A percentile compares a stretch with the other conserved stretches of the same genome.
These are phyloP conservation scores for Arthrobotrys iridis DNA, from an alignment of 2,329 filamentous ascomycete genomes.

Conservation along the genomic window DNA sequence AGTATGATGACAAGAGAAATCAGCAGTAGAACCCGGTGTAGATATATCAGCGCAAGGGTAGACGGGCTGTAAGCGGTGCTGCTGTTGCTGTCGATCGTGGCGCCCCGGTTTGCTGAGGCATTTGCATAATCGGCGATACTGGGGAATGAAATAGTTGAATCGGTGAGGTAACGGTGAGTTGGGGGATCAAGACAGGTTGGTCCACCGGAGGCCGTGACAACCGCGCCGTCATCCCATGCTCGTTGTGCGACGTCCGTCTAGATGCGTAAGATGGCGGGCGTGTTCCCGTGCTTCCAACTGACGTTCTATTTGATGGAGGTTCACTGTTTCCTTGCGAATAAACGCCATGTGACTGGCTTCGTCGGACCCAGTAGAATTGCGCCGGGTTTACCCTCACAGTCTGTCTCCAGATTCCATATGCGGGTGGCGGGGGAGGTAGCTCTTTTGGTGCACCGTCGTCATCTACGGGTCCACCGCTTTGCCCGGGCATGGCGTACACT, in stretches of 20 bases:
- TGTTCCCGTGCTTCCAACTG: slow-evolving; percentile 44
- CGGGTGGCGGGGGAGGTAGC: slow-evolving; percentile 69
- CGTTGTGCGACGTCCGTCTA: slow-evolving; percentile 36
- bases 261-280: slow-evolving; percentile 57
- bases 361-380: slow-evolving; percentile 57
- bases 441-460: slow-evolving; percentile 68
- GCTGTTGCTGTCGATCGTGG: neutral
- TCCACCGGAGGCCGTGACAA: slow-evolving; percentile 4
- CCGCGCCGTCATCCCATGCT: neutral
- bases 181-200: neutral
- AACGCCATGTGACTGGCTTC: slow-evolving; percentile 38
- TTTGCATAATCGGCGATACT: neutral
- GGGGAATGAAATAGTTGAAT: neutral
- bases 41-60: slow-evolving; percentile 26
- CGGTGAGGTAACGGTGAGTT: neutral
- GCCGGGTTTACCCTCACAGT: slow-evolving; percentile 58
- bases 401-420: slow-evolving; percentile 33
- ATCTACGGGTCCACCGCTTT: slow-evolving; percentile 70
- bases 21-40: neutral
- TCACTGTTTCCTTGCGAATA: slow-evolving; percentile 16
- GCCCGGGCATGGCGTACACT: slow-evolving; percentile 78
- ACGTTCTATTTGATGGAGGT: slow-evolving; percentile 16
- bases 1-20: neutral
- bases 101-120: neutral
- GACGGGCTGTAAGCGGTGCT: slow-evolving; percentile 22